phyloP scores from a whole-genome alignment of 352 stramenopile genomes.

The Hyaloperonospora brassicae region DNA sequence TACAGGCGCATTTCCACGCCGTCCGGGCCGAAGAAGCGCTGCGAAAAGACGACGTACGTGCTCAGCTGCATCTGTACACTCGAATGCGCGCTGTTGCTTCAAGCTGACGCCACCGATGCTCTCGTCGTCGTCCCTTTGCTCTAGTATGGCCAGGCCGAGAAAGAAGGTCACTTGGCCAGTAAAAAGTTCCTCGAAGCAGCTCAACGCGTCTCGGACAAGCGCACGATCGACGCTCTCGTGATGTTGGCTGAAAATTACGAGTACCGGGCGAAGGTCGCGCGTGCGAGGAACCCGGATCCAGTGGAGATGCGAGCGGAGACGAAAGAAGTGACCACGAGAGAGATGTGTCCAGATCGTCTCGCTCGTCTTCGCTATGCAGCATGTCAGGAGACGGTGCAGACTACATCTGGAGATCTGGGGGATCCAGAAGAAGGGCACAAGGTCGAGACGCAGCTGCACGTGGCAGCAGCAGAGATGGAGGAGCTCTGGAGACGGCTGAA shows the following conservation, averaged over 20 bases:
- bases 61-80: not conserved
- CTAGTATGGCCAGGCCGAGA: conserved; percentile 48
- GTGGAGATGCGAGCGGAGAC: conserved; percentile 10
- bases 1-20: conserved; percentile 78
- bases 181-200: conserved; percentile 61
- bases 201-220: conserved; percentile 45
- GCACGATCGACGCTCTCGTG: conserved; percentile 60
- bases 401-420: conserved; percentile 5
- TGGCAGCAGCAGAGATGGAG: conserved; percentile 73
- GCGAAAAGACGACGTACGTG: conserved; percentile 45
- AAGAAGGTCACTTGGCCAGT: conserved; percentile 61
- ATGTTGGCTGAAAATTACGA: conserved; percentile 75
- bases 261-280: conserved; percentile 59
- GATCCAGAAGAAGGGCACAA: conserved; percentile 32
- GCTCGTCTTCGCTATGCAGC: conserved; percentile 6
- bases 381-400: not conserved
- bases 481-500: conserved; percentile 75
- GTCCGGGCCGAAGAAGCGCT: conserved; percentile 59
- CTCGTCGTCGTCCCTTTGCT: not conserved
- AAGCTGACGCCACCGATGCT: conserved; percentile 1
- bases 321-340: not conserved
- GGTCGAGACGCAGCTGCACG: conserved; percentile 52
- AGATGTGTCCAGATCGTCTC: conserved; percentile 3
- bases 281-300: conserved; percentile 28
- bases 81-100: conserved; percentile 2